Conservation (phyloP, 1,284 basidiomycete species). For the Coniophora puteana region DNA sequence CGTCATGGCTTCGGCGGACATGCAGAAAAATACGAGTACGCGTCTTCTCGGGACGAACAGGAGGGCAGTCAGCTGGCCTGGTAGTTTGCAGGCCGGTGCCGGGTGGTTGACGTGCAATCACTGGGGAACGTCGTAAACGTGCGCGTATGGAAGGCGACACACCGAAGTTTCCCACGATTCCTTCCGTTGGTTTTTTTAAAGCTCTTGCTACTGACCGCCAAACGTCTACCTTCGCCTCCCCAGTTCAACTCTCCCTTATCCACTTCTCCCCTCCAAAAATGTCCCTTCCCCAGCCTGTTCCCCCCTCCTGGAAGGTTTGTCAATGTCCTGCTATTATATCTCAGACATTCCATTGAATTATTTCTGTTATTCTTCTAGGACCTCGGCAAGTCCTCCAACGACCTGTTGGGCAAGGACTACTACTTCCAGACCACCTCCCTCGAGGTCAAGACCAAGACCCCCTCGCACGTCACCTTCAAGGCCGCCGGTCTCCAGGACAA, state of each 20-base stretch:
- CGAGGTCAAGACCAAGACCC: conserved; percentile 95
- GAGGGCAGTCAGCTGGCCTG: too few relatives aligned
- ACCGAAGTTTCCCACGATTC: conserved; percentile 31
- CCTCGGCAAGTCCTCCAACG: conserved; percentile 96
- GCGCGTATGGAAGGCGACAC: not conserved
- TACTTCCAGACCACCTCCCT: conserved; percentile 77
- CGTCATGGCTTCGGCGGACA: too few relatives aligned
- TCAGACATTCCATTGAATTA: not conserved
- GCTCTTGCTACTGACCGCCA: too few relatives aligned
- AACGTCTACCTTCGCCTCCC: conserved; percentile 4
- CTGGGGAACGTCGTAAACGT: too few relatives aligned
- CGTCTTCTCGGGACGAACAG: too few relatives aligned
- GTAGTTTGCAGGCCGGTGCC: too few relatives aligned
- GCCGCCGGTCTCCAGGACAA: conserved; percentile 77
- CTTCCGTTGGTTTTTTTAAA: too few relatives aligned
- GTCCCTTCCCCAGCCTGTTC: conserved; percentile 86
- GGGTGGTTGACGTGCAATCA: too few relatives aligned
- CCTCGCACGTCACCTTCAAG: conserved; percentile 87
- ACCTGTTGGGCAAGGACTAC: conserved; percentile 94
- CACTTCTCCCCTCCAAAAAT: conserved; percentile 35
- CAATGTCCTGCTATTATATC: not conserved
- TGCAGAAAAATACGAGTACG: too few relatives aligned
- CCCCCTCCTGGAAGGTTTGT: conserved; percentile 88
- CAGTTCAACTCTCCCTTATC: conserved; percentile 4
- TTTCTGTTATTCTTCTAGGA: conserved; percentile 47